Evolutionary conservation across 23 red algal genomes (phyloP).

Genomic region (Agarophyton chilense): DNA sequence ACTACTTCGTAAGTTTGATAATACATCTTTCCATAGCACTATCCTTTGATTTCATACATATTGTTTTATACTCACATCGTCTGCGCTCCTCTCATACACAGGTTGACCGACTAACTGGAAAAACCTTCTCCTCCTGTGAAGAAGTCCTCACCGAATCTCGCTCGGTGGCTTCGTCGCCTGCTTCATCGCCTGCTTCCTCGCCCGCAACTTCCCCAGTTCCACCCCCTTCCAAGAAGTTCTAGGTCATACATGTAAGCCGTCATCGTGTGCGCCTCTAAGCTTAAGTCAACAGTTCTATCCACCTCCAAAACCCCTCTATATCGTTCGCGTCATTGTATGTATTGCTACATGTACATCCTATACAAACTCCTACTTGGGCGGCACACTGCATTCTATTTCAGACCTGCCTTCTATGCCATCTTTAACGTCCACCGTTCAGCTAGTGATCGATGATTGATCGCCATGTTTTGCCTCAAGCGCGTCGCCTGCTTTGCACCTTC

Average conservation of each 20-base stretch:
- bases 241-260: neutral
- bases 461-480: neutral
- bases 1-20: slow-evolving; percentile 1
- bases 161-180: slow-evolving; percentile 17
- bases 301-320: neutral
- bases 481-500: neutral
- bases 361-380: neutral
- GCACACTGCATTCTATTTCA: neutral
- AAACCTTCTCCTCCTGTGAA: slow-evolving; percentile 2
- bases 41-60: too few relatives aligned
- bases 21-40: neutral
- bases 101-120: slow-evolving; percentile 40
- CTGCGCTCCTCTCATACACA: neutral
- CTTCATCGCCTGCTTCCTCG: slow-evolving; percentile 8
- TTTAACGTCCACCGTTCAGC: neutral
- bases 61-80: too few relatives aligned
- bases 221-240: slow-evolving; percentile 14
- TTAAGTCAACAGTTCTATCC: neutral
- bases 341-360: neutral
- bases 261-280: neutral
- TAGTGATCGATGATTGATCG: neutral
- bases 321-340: too few relatives aligned
- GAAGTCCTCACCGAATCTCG: neutral
- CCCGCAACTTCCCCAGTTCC: slow-evolving; percentile 5
- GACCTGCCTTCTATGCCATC: neutral